Conservation (phyloP, 352 stramenopile species). For the Phytopythium oedochilum region DNA sequence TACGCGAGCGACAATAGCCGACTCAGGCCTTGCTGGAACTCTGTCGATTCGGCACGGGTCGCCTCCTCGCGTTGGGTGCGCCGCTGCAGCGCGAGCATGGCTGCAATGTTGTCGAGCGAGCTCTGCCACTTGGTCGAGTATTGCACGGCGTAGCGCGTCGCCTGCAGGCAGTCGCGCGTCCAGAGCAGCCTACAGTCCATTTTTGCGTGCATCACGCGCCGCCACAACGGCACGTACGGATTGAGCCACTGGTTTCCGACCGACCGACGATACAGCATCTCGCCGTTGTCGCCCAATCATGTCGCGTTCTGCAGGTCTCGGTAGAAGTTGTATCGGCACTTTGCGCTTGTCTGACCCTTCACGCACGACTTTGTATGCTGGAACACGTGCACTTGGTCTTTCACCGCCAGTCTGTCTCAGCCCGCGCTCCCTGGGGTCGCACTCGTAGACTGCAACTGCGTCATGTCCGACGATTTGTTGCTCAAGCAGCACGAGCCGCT, state of each 20-base stretch:
- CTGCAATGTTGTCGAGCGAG: no score
- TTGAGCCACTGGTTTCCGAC: constrained; percentile 26
- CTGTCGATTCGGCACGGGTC: not conserved
- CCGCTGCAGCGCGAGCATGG: constrained; percentile 4
- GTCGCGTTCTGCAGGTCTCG: constrained; percentile 2
- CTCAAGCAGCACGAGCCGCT: no score
- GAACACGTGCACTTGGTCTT: constrained; percentile 12
- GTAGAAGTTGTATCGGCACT: constrained; percentile 25
- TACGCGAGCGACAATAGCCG: constrained; percentile 15
- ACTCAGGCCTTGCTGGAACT: constrained; percentile 9
- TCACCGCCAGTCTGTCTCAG: no score
- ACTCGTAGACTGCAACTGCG: no score
- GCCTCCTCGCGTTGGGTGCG: constrained; percentile 6
- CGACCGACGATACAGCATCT: constrained; percentile 11
- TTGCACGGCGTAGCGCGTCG: no score
- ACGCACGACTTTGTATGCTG: constrained; percentile 14
- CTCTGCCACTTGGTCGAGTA: no score
- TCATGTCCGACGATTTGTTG: no score
- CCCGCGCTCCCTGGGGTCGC: no score
- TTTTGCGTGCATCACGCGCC: not conserved
- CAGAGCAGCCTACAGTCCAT: no score
- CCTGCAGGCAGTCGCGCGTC: no score
- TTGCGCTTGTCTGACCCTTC: constrained; percentile 8
- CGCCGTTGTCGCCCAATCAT: constrained; percentile 6
- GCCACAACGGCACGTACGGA: constrained; percentile 12